These are phyloP conservation scores for Anisodus acutangulus DNA, from an alignment of 257 asterid species.

Conservation along the genomic window DNA sequence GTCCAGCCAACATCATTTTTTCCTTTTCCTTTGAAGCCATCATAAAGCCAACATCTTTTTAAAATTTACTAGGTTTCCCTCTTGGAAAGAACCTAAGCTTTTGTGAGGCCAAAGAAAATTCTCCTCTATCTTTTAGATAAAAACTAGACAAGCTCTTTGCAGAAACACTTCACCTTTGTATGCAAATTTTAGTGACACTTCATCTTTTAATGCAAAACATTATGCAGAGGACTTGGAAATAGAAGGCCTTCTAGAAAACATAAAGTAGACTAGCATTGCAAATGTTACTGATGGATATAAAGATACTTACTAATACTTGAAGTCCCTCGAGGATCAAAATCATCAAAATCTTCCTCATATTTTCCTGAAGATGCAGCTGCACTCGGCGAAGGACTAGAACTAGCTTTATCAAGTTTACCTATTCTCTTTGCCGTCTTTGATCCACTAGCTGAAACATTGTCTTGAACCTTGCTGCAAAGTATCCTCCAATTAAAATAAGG, in stretches of 20 bases:
- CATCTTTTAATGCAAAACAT: constrained; percentile 8
- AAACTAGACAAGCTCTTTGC: too few relatives aligned
- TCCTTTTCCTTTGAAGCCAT: background rate
- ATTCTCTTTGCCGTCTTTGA: constrained; percentile 44
- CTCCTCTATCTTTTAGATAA: background rate
- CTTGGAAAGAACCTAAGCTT: constrained; percentile 13
- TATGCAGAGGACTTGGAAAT: background rate
- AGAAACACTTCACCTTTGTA: background rate
- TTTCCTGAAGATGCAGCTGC: constrained; percentile 47
- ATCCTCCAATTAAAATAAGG: background rate
- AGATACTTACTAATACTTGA: constrained; percentile 76
- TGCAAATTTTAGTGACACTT: constrained; percentile 23
- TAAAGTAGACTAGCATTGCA: constrained; percentile 10
- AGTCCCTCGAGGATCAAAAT: constrained; percentile 94
- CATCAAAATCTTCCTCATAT: constrained; percentile 80
- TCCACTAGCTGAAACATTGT: constrained; percentile 42
- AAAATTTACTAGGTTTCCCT: background rate
- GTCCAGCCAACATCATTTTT: background rate
- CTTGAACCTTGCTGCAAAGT: constrained; percentile 62
- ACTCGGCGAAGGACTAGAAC: constrained; percentile 52
- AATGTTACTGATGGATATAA: background rate
- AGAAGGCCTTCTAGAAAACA: constrained; percentile 16
- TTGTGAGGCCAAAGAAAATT: constrained; percentile 19
- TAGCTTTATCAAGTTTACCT: constrained; percentile 48
- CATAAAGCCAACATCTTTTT: background rate